Conservation (phyloP, 192 early-diverging fungal species). For the Gigaspora rosea region DNA sequence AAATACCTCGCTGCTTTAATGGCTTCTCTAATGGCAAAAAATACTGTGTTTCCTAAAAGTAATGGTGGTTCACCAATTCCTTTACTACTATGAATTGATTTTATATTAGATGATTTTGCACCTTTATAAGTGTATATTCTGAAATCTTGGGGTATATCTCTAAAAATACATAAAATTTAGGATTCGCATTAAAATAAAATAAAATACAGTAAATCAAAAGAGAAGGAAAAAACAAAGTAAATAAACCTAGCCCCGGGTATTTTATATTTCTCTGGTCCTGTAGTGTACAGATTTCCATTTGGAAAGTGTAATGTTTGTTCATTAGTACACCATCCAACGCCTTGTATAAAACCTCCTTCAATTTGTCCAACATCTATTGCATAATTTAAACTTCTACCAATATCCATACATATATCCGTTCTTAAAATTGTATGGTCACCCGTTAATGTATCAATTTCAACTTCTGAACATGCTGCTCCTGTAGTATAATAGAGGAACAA, state of each 20-base stretch:
- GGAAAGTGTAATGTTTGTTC: conserved; percentile 70
- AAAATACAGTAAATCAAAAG: neutral
- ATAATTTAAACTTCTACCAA: conserved; percentile 82
- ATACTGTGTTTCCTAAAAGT: too few relatives aligned
- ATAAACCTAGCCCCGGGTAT: conserved; percentile 71
- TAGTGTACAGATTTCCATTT: conserved; percentile 73
- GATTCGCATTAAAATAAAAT: neutral
- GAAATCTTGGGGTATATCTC: conserved; percentile 82
- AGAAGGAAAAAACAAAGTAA: neutral
- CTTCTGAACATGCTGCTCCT: conserved; percentile 77
- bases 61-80: too few relatives aligned
- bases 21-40: conserved; percentile 63
- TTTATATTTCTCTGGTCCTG: conserved; percentile 87
- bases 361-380: conserved; percentile 90
- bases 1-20: conserved; percentile 60
- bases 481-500: conserved; percentile 84
- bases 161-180: neutral
- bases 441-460: too few relatives aligned
- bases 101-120: conserved; percentile 49
- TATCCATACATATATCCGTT: conserved; percentile 69
- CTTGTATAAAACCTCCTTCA: conserved; percentile 85
- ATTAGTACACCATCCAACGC: conserved; percentile 52
- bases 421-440: too few relatives aligned
- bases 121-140: conserved; percentile 63
- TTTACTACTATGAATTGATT: conserved; percentile 35